Conservation (phyloP, 116 monocot genomes). For the Phalaenopsis hybrid region DNA sequence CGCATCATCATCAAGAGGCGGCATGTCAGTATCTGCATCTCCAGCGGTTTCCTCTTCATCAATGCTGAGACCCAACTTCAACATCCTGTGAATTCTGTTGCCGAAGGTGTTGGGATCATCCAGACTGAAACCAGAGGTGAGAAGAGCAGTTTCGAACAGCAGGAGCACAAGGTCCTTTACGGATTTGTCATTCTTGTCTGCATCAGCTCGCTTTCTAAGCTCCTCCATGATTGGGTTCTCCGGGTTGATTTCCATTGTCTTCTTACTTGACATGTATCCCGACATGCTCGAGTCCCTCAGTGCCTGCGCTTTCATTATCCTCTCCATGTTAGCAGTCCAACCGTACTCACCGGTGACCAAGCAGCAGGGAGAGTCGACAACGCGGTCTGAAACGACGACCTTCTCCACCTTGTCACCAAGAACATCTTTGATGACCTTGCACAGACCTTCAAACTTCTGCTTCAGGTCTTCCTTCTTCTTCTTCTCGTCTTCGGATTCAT, state of each 20-base stretch:
- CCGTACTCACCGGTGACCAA: slow-evolving; percentile 56
- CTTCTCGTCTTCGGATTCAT: slow-evolving; percentile 54
- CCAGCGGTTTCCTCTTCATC: slow-evolving; percentile 30
- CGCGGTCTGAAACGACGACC: slow-evolving; percentile 50
- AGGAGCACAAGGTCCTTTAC: slow-evolving; percentile 47
- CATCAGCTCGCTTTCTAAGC: slow-evolving; percentile 44
- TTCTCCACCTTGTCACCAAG: slow-evolving; percentile 56
- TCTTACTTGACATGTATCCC: slow-evolving; percentile 59
- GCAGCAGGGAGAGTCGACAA: slow-evolving; percentile 56
- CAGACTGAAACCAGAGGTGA: slow-evolving; percentile 50
- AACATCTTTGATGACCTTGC: slow-evolving; percentile 59
- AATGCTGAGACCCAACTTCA: slow-evolving; percentile 47
- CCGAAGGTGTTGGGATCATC: slow-evolving; percentile 56
- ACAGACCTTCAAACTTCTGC: slow-evolving; percentile 52
- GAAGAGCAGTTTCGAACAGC: slow-evolving; percentile 40
- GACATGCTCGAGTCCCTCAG: slow-evolving; percentile 54
- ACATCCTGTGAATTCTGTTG: slow-evolving; percentile 49
- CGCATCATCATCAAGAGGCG: slow-evolving; percentile 41
- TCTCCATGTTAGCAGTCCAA: slow-evolving; percentile 62
- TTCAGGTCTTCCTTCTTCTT: slow-evolving; percentile 40
- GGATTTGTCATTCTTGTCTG: slow-evolving; percentile 52
- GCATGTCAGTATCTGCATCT: slow-evolving; percentile 50
- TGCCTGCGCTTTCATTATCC: slow-evolving; percentile 57
- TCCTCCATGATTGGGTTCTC: slow-evolving; percentile 58
- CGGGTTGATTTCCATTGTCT: slow-evolving; percentile 61